phyloP scores from a whole-genome alignment of 1,284 basidiomycete genomes.

The Pterulicium gracile region DNA sequence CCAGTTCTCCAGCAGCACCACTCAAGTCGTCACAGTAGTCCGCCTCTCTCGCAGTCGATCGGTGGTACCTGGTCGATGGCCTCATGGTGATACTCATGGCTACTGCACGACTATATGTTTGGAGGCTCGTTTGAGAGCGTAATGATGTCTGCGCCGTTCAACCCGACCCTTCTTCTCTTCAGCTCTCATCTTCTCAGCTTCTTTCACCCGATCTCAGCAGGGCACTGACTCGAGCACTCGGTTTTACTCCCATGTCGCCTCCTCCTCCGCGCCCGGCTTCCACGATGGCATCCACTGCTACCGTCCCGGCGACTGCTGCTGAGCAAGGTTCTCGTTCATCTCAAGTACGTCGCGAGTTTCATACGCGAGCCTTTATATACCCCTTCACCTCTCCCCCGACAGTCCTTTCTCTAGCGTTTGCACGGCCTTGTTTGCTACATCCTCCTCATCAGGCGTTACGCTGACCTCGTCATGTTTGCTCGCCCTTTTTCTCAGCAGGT shows the following conservation, averaged over 20 bases:
- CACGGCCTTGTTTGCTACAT: not conserved
- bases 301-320: not conserved
- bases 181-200: not conserved
- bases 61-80: too few relatives aligned
- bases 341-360: not conserved
- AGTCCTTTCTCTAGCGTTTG: not conserved
- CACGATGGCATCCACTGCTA: constrained; percentile 2
- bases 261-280: not conserved
- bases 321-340: too few relatives aligned
- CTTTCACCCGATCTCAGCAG: not conserved
- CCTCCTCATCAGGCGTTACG: too few relatives aligned
- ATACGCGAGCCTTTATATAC: constrained; percentile 1
- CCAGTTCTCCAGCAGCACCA: too few relatives aligned
- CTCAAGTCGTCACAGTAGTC: too few relatives aligned
- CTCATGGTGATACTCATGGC: constrained; percentile 1
- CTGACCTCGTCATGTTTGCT: not conserved
- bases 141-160: not conserved
- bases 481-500: not conserved
- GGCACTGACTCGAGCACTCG: too few relatives aligned
- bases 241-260: too few relatives aligned
- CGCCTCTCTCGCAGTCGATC: too few relatives aligned
- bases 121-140: not conserved
- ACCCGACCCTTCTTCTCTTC: not conserved
- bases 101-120: constrained; percentile 1
- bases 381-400: too few relatives aligned